Conservation (phyloP, 148 eudicot genomes). For the Spergularia bocconei region DNA sequence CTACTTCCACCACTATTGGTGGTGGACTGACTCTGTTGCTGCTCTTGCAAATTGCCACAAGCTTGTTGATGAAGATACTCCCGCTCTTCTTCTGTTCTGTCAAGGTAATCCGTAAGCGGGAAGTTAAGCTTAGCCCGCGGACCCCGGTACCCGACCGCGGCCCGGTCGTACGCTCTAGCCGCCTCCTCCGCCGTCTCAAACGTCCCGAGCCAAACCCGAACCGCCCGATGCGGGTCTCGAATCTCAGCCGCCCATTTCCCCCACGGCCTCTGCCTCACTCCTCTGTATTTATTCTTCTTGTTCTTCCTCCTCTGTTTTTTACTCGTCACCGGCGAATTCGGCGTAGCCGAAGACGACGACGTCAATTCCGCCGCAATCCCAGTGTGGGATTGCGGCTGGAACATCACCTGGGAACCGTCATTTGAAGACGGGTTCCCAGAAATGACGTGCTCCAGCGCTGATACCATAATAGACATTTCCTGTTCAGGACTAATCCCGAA, state of each 20-base stretch:
- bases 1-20: not conserved
- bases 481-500: constrained; percentile 18
- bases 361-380: not conserved
- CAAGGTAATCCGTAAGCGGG: constrained; percentile 34
- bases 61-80: not conserved
- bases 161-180: constrained; percentile 58
- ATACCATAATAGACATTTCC: constrained; percentile 42
- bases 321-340: not conserved
- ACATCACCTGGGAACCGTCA: not conserved
- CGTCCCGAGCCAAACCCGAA: constrained; percentile 57
- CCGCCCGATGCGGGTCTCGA: constrained; percentile 44
- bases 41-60: not conserved
- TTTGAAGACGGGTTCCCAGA: constrained; percentile 14
- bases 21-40: constrained; percentile 9
- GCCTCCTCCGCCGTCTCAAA: constrained; percentile 57
- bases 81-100: not conserved
- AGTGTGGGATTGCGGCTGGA: not conserved
- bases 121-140: constrained; percentile 56
- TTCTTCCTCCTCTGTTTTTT: constrained; percentile 20
- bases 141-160: constrained; percentile 47
- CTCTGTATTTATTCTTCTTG: constrained; percentile 45
- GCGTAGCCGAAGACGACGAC: constrained; percentile 5
- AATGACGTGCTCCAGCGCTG: constrained; percentile 41
- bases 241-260: constrained; percentile 73
- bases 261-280: constrained; percentile 67